Evolutionary conservation across 441 rosid species (phyloP), one percentile per base, ranked within the genome.

Genomic region (Populus hybrid): DNA sequence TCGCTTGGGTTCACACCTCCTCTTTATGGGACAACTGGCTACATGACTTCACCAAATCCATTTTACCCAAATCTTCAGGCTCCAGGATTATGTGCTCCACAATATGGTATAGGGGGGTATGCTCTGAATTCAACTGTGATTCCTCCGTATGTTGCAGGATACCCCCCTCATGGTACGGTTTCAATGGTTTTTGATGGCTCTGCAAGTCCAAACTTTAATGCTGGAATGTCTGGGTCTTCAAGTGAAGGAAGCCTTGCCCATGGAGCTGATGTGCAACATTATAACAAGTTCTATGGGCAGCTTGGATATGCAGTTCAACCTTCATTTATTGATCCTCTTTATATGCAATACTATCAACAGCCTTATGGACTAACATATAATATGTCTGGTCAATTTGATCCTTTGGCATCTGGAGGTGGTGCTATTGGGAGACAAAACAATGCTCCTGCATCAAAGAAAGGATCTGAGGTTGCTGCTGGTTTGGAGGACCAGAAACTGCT

Each of bases 1-100:
- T 85, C 89, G 64, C 83, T 91, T 74, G 92, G 88, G 56, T 84
- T 89, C 81, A 84, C 82, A 7, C 89, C 88, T 72, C 84, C 82
- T 26, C 73, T 83, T 7, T 89, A 84, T 79, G 80, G 85, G 77
- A 45, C 83, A 31, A 80, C 88, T 29, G 81, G 86, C 40, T 74
- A 87, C 71, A 81, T 84, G 84, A 76, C 88, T 75, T 75, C 89
- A 45, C 85, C 87, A 74, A 83, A 78, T 83, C 85, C 85, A 71
- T 78, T 85, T 77, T 89, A 88, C 76, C 82, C 87, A 64, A 81
- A 83, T 77, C 80, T 85, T 59, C 83, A 84, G 80, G 81, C 77
- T 35, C 83, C 88, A 14, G 74, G 89, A 66, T 68, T 85, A 33
- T 88, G 83, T 81, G 74, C 89, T 79, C 89, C 89, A 29, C 94